Conservation (phyloP, 169 alveolate species). For the Theileria orientalis region DNA sequence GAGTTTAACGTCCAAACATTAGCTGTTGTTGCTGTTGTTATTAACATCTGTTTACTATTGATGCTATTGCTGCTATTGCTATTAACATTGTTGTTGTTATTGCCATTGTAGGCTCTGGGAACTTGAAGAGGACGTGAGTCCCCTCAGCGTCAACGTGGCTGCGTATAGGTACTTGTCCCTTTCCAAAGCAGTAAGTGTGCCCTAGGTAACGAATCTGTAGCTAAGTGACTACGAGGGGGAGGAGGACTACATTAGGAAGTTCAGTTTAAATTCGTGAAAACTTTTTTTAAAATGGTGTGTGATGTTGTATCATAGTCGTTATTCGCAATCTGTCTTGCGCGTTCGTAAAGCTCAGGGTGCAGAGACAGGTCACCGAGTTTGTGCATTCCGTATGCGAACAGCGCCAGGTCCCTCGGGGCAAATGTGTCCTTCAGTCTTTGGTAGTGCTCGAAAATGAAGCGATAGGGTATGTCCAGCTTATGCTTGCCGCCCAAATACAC, state of each 20-base stretch:
- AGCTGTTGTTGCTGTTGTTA: background rate
- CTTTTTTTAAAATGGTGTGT: too few species aligned
- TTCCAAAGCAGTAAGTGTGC: slow-evolving; percentile 33
- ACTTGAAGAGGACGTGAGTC: slow-evolving; percentile 47
- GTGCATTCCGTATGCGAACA: slow-evolving; percentile 39
- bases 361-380: background rate
- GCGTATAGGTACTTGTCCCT: slow-evolving; percentile 40
- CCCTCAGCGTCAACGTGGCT: slow-evolving; percentile 17
- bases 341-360: background rate
- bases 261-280: background rate
- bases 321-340: too few species aligned
- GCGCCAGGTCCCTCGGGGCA: slow-evolving; percentile 25
- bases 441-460: background rate
- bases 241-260: slow-evolving; percentile 13
- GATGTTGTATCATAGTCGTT: too few species aligned
- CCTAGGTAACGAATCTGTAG: background rate
- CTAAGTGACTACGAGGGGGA: slow-evolving; percentile 43
- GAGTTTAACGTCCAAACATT: background rate
- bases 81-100: too few species aligned
- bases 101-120: slow-evolving; percentile 37
- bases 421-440: background rate
- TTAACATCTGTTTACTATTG: background rate
- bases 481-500: slow-evolving; percentile 43
- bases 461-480: background rate
- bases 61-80: too few species aligned